These are phyloP conservation scores for Geotrichum ghanense DNA, from an alignment of 805 yeast genomes.

Conservation along the genomic window DNA sequence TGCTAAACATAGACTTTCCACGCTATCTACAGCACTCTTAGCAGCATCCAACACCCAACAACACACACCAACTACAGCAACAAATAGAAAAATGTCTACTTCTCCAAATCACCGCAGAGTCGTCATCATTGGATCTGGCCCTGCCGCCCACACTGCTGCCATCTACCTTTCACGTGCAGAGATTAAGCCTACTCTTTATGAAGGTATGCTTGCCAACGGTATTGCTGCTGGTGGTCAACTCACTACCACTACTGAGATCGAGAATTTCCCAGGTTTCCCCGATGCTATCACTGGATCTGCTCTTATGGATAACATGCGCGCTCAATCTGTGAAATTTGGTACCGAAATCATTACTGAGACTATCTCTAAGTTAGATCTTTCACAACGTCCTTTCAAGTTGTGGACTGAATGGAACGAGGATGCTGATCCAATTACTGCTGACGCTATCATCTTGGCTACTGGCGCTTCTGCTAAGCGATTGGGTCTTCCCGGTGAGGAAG, in stretches of 20 bases:
- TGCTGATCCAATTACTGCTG: slow-evolving; percentile 81
- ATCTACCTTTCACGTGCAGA: slow-evolving; percentile 95
- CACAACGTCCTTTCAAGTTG: slow-evolving; percentile 83
- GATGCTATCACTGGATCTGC: slow-evolving; percentile 77
- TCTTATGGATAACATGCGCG: slow-evolving; percentile 90
- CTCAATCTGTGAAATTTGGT: slow-evolving; percentile 80
- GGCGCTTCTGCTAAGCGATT: slow-evolving; percentile 98
- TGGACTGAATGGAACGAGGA: slow-evolving; percentile 97
- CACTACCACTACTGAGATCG: slow-evolving; percentile 97
- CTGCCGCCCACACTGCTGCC: slow-evolving; percentile 99
- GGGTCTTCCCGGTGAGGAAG: slow-evolving; percentile 90
- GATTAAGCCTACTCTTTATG: slow-evolving; percentile 84
- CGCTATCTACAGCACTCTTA: slow-evolving; percentile 1
- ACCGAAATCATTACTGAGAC: slow-evolving; percentile 94
- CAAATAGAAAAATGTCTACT: slow-evolving; percentile 5
- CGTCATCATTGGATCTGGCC: slow-evolving; percentile 72
- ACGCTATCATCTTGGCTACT: slow-evolving; percentile 86
- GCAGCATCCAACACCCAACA: background rate
- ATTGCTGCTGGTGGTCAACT: slow-evolving; percentile 98
- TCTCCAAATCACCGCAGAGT: slow-evolving; percentile 25
- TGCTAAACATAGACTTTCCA: background rate
- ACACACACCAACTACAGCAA: slow-evolving; percentile 2
- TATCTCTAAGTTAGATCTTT: slow-evolving; percentile 80
- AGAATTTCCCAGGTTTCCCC: slow-evolving; percentile 99
- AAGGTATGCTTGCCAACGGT: slow-evolving; percentile 96